Conservation (phyloP, 208 protist genomes). For the Leishmania major region DNA sequence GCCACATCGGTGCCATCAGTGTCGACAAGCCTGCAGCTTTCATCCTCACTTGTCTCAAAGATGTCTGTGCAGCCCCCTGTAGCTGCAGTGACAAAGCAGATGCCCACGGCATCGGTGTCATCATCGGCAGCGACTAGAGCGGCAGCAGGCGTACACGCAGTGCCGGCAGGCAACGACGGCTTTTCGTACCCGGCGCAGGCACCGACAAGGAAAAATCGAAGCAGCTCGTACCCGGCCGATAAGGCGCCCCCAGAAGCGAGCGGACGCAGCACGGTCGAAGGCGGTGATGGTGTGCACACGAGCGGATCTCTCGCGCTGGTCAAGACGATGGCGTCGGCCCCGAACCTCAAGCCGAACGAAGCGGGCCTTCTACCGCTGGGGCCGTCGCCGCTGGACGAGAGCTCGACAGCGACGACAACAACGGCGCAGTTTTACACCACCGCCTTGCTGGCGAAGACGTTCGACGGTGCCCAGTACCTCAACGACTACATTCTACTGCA, state of each 20-base stretch:
- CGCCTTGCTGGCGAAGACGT: slow-evolving; percentile 31
- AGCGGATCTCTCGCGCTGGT: background rate
- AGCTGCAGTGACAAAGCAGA: background rate
- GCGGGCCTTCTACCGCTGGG: background rate
- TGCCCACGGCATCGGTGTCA: background rate
- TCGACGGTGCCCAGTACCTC: slow-evolving; percentile 42
- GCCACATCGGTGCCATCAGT: background rate
- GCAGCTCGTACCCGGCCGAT: background rate
- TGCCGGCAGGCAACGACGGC: background rate
- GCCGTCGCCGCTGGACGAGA: background rate
- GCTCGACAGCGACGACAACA: background rate
- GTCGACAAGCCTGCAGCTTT: slow-evolving; percentile 2
- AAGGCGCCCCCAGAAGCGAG: background rate
- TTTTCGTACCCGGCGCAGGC: background rate
- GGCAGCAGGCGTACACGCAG: background rate
- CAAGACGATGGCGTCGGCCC: background rate
- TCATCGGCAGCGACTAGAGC: background rate
- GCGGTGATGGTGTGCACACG: background rate
- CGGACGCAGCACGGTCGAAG: background rate
- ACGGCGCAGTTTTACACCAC: slow-evolving; percentile 31
- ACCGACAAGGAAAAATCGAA: background rate
- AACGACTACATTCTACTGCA: slow-evolving; percentile 81
- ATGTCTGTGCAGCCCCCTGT: background rate
- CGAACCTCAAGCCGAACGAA: background rate
- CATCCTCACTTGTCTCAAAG: background rate